Conservation (phyloP, 208 protist species). For the Crithidia thermophila region DNA sequence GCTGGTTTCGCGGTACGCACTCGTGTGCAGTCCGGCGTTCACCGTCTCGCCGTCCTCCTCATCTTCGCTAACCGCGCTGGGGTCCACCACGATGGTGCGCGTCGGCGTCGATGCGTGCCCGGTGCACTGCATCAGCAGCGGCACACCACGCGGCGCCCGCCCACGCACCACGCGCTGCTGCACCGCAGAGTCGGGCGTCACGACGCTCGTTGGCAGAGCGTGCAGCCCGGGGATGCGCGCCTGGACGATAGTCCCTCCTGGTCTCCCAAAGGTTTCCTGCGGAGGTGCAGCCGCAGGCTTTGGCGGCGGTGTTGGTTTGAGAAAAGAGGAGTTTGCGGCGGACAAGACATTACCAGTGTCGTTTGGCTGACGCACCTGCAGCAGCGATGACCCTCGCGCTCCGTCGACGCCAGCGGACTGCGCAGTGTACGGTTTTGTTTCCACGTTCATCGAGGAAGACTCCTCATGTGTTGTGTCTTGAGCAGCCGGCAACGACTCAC, state of each 20-base stretch:
- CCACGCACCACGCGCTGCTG: conserved; percentile 22
- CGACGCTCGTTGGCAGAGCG: background rate
- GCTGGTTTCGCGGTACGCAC: conserved; percentile 18
- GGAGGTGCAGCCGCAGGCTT: background rate
- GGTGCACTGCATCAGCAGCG: conserved; percentile 33
- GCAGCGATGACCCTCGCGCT: too few relatives aligned
- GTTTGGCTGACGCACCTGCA: too few relatives aligned
- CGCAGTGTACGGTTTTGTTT: too few relatives aligned
- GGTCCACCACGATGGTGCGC: conserved; percentile 9
- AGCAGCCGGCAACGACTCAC: too few relatives aligned
- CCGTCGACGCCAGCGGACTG: too few relatives aligned
- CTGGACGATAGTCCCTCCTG: background rate
- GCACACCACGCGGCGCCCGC: conserved; percentile 21
- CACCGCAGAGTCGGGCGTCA: background rate
- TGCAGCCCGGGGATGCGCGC: conserved; percentile 10
- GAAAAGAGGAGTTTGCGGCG: too few relatives aligned
- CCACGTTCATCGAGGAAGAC: too few relatives aligned
- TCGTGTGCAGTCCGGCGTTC: conserved; percentile 29
- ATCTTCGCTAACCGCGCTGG: background rate
- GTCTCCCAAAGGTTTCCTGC: too few relatives aligned
- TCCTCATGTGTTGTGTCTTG: too few relatives aligned
- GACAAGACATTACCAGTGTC: too few relatives aligned
- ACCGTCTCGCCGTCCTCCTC: conserved; percentile 18
- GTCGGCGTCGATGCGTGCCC: conserved; percentile 26
- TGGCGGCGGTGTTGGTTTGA: too few relatives aligned